Evolutionary conservation across 169 alveolate genomes (phyloP).

Genomic region (Amoebophrya sp.): DNA sequence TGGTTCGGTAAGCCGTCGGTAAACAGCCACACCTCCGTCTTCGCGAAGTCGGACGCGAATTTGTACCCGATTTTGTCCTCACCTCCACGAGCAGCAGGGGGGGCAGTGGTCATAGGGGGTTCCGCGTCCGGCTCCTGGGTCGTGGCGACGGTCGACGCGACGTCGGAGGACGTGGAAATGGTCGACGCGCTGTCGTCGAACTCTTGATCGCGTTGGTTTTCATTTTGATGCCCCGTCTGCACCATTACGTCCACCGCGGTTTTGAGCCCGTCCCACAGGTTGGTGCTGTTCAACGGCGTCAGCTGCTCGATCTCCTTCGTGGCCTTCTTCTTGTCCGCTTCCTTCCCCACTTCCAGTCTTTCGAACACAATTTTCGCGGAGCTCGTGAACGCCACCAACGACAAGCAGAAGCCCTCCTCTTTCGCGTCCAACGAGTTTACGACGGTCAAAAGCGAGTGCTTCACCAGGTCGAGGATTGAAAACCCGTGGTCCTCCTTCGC

Average conservation of each 20-base stretch:
- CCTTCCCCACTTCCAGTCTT: neutral
- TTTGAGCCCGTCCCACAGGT: neutral
- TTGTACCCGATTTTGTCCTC: too few species aligned
- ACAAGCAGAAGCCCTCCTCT: neutral
- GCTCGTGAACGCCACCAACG: neutral
- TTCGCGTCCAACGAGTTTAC: too few species aligned
- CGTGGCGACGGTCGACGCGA: too few species aligned
- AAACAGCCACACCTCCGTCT: neutral
- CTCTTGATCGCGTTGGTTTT: neutral
- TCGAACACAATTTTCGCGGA: neutral
- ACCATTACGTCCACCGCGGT: neutral
- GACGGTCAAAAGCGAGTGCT: neutral
- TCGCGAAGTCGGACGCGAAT: neutral
- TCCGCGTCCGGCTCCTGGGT: too few species aligned
- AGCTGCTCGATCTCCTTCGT: neutral
- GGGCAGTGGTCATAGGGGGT: neutral
- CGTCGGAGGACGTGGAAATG: neutral
- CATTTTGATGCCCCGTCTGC: neutral
- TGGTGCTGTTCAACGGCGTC: neutral
- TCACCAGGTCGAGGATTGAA: neutral
- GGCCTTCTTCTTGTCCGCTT: neutral
- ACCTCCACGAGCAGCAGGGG: neutral
- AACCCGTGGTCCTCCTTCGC: neutral
- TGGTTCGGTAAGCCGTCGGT: neutral
- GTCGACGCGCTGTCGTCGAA: neutral